Conservation (phyloP, 2,329 filamentous ascomycete genomes). For the Pseudogymnoascus sp. region DNA sequence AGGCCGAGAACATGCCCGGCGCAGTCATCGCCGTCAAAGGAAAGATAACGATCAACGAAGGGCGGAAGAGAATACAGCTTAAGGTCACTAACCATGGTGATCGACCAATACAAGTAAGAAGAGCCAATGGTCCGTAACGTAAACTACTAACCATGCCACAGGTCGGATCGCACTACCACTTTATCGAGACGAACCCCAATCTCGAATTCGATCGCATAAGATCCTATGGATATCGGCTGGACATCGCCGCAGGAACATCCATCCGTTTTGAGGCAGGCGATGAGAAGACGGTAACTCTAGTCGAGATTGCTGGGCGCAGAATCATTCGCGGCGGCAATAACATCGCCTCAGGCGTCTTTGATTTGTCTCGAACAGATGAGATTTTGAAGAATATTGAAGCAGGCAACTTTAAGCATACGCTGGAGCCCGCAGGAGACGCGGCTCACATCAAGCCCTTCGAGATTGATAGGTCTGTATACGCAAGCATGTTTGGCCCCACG, state of each 20-base stretch:
- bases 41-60: conserved; percentile 62
- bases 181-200: conserved; percentile 87
- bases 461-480: conserved; percentile 73
- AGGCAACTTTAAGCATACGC: conserved; percentile 70
- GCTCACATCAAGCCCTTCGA: conserved; percentile 52
- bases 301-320: conserved; percentile 75
- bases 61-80: conserved; percentile 63
- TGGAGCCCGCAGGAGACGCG: conserved; percentile 50
- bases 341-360: conserved; percentile 65
- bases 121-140: background rate
- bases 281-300: conserved; percentile 78
- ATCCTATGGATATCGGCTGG: conserved; percentile 77
- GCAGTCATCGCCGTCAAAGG: conserved; percentile 67
- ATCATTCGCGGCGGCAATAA: conserved; percentile 79
- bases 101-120: conserved; percentile 70
- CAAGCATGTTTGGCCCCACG: conserved; percentile 86
- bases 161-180: conserved; percentile 90
- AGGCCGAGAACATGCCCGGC: conserved; percentile 62
- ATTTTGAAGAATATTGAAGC: conserved; percentile 60
- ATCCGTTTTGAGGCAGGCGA: conserved; percentile 93
- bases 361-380: conserved; percentile 51
- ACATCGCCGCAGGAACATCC: conserved; percentile 85
- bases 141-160: conserved; percentile 24
- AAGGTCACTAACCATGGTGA: conserved; percentile 81
- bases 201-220: conserved; percentile 78